A percentile compares a stretch with the other conserved stretches of the same genome.
Evolutionary conservation across 495 filamentous ascomycete genomes (phyloP).

Genomic region (Pyronema omphalodes): DNA sequence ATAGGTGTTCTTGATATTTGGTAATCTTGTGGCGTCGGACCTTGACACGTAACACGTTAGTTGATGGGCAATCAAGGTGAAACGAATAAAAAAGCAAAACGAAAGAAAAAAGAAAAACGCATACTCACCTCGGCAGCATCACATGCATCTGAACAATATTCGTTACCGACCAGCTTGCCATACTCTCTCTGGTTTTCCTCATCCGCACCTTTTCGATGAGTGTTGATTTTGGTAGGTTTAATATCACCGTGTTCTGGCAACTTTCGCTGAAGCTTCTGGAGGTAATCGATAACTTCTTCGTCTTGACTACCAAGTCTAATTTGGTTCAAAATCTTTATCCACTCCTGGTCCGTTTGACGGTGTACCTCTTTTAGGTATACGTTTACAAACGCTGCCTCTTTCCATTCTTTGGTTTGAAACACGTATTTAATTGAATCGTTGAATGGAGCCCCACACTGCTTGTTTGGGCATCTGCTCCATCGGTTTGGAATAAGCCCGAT

Average conservation of each 20-base stretch:
- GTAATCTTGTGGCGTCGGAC: background rate
- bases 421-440: constrained; percentile 19
- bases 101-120: background rate
- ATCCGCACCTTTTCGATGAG: constrained; percentile 8
- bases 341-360: constrained; percentile 14
- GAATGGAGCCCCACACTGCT: constrained; percentile 13
- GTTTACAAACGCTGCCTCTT: constrained; percentile 7
- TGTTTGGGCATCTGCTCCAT: constrained; percentile 10
- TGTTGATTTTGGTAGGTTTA: constrained; percentile 16
- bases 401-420: constrained; percentile 21
- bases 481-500: constrained; percentile 3
- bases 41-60: background rate
- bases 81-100: too few species aligned
- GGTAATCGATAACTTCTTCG: constrained; percentile 2
- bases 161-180: background rate
- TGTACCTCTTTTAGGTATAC: constrained; percentile 10
- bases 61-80: background rate
- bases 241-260: constrained; percentile 8
- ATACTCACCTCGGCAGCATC: background rate
- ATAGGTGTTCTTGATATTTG: background rate
- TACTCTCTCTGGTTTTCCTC: constrained; percentile 16
- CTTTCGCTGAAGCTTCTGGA: constrained; percentile 8
- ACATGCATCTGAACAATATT: constrained; percentile 7
- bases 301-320: constrained; percentile 13
- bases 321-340: constrained; percentile 12